Percentiles rank a stretch among this genome's conserved stretches.
Evolutionary conservation across 352 stramenopile species (phyloP).

Genomic region (Elongisporangium senticosum): DNA sequence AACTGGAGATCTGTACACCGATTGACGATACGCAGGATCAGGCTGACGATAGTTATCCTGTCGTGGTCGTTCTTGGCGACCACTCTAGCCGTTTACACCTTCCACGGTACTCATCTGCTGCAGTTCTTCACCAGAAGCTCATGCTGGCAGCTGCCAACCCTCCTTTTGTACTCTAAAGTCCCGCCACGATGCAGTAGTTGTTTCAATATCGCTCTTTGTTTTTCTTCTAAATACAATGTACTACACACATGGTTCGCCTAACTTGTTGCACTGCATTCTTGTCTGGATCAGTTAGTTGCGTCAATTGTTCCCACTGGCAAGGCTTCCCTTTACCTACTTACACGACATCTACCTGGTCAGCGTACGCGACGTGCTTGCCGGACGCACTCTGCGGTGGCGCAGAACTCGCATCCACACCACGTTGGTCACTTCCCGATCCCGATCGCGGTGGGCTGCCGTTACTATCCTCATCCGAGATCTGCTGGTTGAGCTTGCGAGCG

Average conservation of each 20-base stretch:
- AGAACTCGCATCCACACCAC: neutral
- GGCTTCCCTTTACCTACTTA: neutral
- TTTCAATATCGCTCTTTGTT: neutral
- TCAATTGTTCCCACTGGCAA: neutral
- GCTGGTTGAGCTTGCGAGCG: neutral
- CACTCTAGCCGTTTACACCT: constrained; percentile 42
- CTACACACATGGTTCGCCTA: neutral
- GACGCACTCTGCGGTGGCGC: neutral
- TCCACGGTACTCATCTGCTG: constrained; percentile 44
- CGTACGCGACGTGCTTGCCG: neutral
- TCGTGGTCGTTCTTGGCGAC: constrained; percentile 26
- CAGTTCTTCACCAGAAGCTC: constrained; percentile 52
- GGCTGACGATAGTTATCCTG: constrained; percentile 54
- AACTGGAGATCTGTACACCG: constrained; percentile 39
- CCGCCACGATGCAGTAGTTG: neutral
- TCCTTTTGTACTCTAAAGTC: constrained; percentile 2
- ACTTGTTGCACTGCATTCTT: neutral
- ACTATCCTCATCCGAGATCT: neutral
- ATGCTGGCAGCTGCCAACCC: constrained; percentile 46
- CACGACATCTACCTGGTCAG: neutral
- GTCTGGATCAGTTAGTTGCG: neutral
- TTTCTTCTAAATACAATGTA: constrained; percentile 39
- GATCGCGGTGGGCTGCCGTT: neutral
- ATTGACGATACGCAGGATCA: constrained; percentile 37
- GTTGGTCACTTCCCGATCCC: neutral